Percentiles rank a stretch among this genome's conserved stretches.
phyloP scores from a whole-genome alignment of 1,284 basidiomycete species.

The Leccinum solheimii region DNA sequence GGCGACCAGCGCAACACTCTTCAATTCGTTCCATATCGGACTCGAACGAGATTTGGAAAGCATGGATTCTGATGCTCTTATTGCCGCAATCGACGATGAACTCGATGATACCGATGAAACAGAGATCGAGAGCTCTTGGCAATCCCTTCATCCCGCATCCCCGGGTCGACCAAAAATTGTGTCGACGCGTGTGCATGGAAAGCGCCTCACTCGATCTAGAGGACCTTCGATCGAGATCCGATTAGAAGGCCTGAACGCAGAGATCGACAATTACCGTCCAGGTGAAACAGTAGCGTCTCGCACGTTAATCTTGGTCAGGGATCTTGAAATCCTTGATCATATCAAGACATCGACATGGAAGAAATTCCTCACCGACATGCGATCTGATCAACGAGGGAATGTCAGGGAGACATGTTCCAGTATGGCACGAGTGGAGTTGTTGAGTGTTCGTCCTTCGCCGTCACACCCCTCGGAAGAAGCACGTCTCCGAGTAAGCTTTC shows the following conservation, averaged over 20 bases:
- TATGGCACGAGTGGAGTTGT: conserved; percentile 89
- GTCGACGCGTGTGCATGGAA: conserved; percentile 51
- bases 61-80: conserved; percentile 72
- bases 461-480: conserved; percentile 74
- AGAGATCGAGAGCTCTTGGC: conserved; percentile 86
- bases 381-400: conserved; percentile 81
- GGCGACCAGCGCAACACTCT: conserved; percentile 76
- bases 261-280: conserved; percentile 65
- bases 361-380: conserved; percentile 89
- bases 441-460: conserved; percentile 69
- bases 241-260: conserved; percentile 63
- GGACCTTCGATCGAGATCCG: conserved; percentile 84
- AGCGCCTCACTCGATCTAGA: conserved; percentile 74
- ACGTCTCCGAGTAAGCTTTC: conserved; percentile 67
- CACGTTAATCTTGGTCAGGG: conserved; percentile 62
- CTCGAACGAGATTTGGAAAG: conserved; percentile 71
- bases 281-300: conserved; percentile 63
- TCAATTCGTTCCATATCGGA: conserved; percentile 93
- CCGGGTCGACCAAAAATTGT: conserved; percentile 41
- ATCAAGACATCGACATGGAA: conserved; percentile 99
- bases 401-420: conserved; percentile 86
- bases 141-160: conserved; percentile 59
- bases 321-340: conserved; percentile 92
- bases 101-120: conserved; percentile 75
- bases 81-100: conserved; percentile 91